phyloP scores from a whole-genome alignment of 495 filamentous ascomycete species.

The Astrothelium macrocarpum region DNA sequence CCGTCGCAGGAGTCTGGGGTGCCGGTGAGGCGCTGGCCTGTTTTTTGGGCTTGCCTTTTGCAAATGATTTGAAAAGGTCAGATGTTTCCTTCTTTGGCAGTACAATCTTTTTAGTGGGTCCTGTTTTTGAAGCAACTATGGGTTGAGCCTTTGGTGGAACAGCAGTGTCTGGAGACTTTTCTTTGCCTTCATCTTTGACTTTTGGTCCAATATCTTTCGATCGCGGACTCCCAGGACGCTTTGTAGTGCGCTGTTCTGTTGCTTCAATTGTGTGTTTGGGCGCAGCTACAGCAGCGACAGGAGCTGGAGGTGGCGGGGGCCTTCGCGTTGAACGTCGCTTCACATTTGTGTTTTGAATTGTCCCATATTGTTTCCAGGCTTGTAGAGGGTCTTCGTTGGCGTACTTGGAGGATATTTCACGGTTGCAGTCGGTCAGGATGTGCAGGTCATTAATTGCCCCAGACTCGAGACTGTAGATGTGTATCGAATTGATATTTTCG shows the following conservation, averaged over 20 bases:
- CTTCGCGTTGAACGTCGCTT: conserved; percentile 45
- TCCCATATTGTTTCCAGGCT: conserved; percentile 52
- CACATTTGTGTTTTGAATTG: conserved; percentile 55
- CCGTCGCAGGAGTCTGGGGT: conserved; percentile 39
- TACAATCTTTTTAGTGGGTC: conserved; percentile 28
- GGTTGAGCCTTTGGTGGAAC: conserved; percentile 24
- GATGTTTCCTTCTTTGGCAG: conserved; percentile 52
- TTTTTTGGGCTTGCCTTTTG: conserved; percentile 57
- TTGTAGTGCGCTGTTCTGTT: conserved; percentile 4
- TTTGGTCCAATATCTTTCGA: conserved; percentile 11
- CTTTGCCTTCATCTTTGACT: conserved; percentile 10
- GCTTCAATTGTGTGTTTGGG: conserved; percentile 5
- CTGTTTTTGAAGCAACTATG: conserved; percentile 14
- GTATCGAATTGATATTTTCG: conserved; percentile 60
- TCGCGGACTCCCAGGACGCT: conserved; percentile 7
- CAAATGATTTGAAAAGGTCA: conserved; percentile 74
- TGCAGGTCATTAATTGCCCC: conserved; percentile 65
- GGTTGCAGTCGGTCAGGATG: conserved; percentile 56
- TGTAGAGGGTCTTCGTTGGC: conserved; percentile 54
- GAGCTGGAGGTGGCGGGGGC: conserved; percentile 15
- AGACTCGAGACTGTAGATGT: conserved; percentile 78
- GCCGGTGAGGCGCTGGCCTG: conserved; percentile 18
- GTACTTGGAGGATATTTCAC: conserved; percentile 46
- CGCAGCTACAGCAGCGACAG: conserved; percentile 7
- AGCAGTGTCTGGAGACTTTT: conserved; percentile 21